Evolutionary conservation across 768 basidiomycete genomes (phyloP).

Genomic region (Suillus spraguei): DNA sequence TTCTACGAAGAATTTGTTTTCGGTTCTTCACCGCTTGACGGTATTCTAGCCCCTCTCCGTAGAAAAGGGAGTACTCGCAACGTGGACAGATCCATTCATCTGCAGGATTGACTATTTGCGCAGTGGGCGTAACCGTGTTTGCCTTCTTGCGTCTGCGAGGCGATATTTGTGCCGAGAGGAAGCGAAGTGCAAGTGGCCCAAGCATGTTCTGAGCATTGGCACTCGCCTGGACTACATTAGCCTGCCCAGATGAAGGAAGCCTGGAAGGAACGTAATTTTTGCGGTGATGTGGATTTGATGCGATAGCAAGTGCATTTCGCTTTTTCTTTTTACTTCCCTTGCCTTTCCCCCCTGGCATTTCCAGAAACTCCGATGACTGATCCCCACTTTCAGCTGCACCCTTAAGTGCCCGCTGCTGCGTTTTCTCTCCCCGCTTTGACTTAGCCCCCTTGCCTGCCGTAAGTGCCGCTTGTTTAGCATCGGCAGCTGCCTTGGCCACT

Average conservation of each 20-base stretch:
- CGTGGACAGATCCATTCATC: conserved; percentile 96
- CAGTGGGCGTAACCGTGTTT: conserved; percentile 26
- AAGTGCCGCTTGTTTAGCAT: conserved; percentile 53
- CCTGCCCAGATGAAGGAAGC: conserved; percentile 54
- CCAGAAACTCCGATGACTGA: conserved; percentile 40
- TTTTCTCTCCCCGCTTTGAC: conserved; percentile 41
- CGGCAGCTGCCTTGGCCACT: conserved; percentile 47
- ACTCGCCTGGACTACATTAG: conserved; percentile 40
- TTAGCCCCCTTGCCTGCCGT: conserved; percentile 37
- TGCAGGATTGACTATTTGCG: conserved; percentile 53
- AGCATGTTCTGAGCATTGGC: conserved; percentile 51
- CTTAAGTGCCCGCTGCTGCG: conserved; percentile 40
- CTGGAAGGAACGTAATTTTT: conserved; percentile 92
- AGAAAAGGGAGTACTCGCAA: conserved; percentile 93
- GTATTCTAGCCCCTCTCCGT: conserved; percentile 75
- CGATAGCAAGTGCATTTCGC: conserved; percentile 86
- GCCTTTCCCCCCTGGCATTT: conserved; percentile 35
- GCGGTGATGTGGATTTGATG: conserved; percentile 93
- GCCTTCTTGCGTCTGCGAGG: conserved; percentile 39
- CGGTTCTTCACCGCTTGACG: conserved; percentile 66
- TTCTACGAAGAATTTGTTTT: conserved; percentile 75
- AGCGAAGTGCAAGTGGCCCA: conserved; percentile 63
- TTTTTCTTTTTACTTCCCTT: conserved; percentile 85
- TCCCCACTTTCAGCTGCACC: conserved; percentile 33
- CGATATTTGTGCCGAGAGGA: conserved; percentile 70